Conservation (phyloP, 2,329 filamentous ascomycete genomes). For the Talaromyces sp. region DNA sequence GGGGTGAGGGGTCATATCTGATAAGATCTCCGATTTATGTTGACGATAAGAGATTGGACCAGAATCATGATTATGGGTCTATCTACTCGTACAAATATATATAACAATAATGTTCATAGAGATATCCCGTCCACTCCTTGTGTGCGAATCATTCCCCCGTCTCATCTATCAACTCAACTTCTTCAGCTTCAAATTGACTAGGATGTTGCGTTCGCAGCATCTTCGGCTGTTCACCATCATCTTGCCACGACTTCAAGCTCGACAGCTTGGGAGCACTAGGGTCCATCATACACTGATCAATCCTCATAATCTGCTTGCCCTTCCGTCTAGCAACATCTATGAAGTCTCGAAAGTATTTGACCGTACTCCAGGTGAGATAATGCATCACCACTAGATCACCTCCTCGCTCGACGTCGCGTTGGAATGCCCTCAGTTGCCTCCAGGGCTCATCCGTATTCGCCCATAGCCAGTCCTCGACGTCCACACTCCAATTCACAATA, state of each 20-base stretch:
- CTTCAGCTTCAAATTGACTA: background rate
- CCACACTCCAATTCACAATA: constrained; percentile 66
- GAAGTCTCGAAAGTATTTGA: constrained; percentile 62
- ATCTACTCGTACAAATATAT: background rate
- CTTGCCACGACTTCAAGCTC: background rate
- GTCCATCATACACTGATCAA: constrained; percentile 65
- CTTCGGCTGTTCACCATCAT: background rate
- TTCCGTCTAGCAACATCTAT: constrained; percentile 62
- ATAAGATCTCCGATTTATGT: background rate
- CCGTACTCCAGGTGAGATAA: constrained; percentile 63
- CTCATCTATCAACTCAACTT: background rate
- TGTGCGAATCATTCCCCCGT: background rate
- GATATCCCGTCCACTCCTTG: background rate
- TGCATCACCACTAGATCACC: constrained; percentile 67
- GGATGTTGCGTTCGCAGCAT: background rate
- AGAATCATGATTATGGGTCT: background rate
- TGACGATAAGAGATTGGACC: background rate
- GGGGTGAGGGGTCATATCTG: constrained; percentile 11
- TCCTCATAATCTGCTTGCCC: constrained; percentile 63
- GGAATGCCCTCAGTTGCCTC: constrained; percentile 65
- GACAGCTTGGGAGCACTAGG: constrained; percentile 49
- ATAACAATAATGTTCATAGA: background rate
- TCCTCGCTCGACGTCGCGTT: constrained; percentile 59
- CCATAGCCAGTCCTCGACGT: constrained; percentile 70
- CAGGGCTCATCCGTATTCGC: constrained; percentile 60